phyloP scores from a whole-genome alignment of 2,329 filamentous ascomycete genomes.

The Trichophyton rubrum region DNA sequence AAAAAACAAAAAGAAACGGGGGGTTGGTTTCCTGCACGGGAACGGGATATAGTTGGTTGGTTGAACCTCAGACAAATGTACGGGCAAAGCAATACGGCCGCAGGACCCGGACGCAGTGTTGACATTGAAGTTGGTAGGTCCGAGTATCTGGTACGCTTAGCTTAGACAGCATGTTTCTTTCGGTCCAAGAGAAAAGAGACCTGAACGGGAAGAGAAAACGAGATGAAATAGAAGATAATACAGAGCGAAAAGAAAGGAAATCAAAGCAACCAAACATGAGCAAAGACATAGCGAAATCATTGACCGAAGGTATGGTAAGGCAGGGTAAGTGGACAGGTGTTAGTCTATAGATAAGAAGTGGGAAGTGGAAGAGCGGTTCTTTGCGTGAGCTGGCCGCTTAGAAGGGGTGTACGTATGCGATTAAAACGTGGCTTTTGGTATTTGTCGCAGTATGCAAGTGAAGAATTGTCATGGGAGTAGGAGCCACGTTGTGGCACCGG shows the following conservation, averaged over 20 bases:
- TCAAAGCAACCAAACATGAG: background rate
- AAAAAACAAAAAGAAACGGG: background rate
- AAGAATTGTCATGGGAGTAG: background rate
- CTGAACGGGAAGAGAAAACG: background rate
- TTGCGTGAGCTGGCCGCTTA: background rate
- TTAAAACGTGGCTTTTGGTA: background rate
- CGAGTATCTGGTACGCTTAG: background rate
- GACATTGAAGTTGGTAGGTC: background rate
- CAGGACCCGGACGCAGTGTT: no score
- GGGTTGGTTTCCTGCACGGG: background rate
- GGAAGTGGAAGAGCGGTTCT: background rate
- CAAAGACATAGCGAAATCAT: constrained; percentile 1
- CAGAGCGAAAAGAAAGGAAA: background rate
- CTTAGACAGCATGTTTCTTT: background rate
- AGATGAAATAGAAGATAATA: background rate
- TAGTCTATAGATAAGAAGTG: background rate
- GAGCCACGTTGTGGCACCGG: background rate
- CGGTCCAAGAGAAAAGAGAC: background rate
- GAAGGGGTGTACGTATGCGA: background rate
- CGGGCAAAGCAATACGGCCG: no score
- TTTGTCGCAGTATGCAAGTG: background rate
- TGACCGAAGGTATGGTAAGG: background rate
- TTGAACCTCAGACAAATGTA: no score
- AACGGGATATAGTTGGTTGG: background rate
- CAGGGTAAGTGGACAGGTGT: background rate